Conservation (phyloP, 805 yeast species). For the Kluyveromyces starmeri region DNA sequence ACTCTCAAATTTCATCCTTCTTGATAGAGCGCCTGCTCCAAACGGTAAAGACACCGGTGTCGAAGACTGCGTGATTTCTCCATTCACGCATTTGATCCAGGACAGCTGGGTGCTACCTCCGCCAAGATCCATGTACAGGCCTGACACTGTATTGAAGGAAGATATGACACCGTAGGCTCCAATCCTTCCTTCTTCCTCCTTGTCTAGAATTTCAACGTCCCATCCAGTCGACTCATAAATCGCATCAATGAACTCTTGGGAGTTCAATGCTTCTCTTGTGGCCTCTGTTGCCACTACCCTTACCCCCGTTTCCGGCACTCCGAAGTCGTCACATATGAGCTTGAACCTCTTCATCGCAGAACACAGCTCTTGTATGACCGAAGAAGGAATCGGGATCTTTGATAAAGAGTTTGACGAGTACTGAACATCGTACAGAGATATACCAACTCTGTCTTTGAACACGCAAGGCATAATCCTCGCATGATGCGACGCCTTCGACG, state of each 20-base stretch:
- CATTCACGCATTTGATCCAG: constrained; percentile 54
- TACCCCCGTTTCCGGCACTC: constrained; percentile 53
- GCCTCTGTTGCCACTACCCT: constrained; percentile 70
- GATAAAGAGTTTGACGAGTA: constrained; percentile 31
- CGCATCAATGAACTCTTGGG: constrained; percentile 47
- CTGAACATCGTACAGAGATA: constrained; percentile 59
- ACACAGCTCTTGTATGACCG: constrained; percentile 49
- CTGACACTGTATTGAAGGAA: constrained; percentile 56
- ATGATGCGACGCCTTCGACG: constrained; percentile 58
- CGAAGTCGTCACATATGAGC: constrained; percentile 64
- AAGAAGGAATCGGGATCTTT: constrained; percentile 47
- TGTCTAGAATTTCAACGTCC: constrained; percentile 51
- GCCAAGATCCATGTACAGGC: constrained; percentile 65
- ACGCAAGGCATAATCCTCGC: constrained; percentile 73
- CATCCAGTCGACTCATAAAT: constrained; percentile 55
- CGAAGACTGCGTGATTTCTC: constrained; percentile 45
- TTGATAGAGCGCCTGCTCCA: constrained; percentile 62
- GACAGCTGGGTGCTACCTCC: constrained; percentile 64
- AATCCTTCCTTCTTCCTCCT: constrained; percentile 56
- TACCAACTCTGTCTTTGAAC: constrained; percentile 64
- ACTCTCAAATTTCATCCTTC: constrained; percentile 44
- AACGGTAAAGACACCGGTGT: constrained; percentile 60
- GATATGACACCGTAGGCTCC: constrained; percentile 72
- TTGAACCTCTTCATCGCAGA: constrained; percentile 60
- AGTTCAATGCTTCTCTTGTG: constrained; percentile 58